These are phyloP conservation scores for Acacia confusa DNA, from an alignment of 306 rosid genomes.

Conservation along the genomic window DNA sequence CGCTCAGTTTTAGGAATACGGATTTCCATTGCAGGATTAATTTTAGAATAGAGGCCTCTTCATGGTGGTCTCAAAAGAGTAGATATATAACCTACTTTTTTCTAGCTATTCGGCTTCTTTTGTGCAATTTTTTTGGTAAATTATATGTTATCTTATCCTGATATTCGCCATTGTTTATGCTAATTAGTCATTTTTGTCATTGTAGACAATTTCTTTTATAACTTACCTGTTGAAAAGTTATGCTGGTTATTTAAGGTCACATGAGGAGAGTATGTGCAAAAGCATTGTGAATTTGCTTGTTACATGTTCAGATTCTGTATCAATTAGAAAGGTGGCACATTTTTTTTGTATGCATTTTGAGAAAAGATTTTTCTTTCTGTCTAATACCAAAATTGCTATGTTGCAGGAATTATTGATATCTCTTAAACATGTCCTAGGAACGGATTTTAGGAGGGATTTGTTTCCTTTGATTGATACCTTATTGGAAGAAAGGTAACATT, in stretches of 20 bases:
- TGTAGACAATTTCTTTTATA: constrained; percentile 96
- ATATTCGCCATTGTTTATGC: constrained; percentile 15
- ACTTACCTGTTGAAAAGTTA: constrained; percentile 93
- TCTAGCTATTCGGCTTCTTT: too few species aligned
- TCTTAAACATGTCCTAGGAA: constrained; percentile 97
- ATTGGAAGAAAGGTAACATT: constrained; percentile 84
- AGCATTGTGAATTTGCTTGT: constrained; percentile 98
- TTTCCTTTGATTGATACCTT: constrained; percentile 96
- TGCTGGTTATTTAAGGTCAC: constrained; percentile 93
- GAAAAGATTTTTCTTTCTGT: constrained; percentile 11
- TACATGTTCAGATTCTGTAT: constrained; percentile 96
- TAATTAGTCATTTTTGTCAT: constrained; percentile 33
- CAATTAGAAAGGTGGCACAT: constrained; percentile 80
- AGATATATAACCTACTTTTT: constrained; percentile 27
- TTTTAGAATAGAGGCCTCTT: constrained; percentile 24
- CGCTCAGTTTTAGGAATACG: constrained; percentile 8
- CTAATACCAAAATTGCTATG: constrained; percentile 32
- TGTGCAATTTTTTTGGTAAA: constrained; percentile 13
- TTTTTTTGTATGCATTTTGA: constrained; percentile 23
- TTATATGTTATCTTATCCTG: constrained; percentile 23
- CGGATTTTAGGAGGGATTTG: constrained; percentile 95
- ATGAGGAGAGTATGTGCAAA: constrained; percentile 98
- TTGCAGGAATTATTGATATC: constrained; percentile 94
- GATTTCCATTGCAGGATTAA: not conserved
- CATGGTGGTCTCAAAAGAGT: not conserved